Evolutionary conservation across 208 protist species (phyloP).

Genomic region (Entamoeba moshkovskii): DNA sequence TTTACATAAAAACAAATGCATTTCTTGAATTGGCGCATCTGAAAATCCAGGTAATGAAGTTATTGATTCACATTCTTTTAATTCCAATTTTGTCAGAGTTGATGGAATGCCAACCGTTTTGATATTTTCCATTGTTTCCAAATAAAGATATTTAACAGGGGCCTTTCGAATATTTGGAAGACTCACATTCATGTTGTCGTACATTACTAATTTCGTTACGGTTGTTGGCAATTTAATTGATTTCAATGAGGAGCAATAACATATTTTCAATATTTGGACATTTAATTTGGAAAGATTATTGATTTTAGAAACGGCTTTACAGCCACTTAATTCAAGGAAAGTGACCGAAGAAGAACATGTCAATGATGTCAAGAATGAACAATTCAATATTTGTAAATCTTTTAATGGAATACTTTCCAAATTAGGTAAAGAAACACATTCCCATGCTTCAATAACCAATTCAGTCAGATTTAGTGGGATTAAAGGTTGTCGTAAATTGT

Average conservation of each 20-base stretch:
- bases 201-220: background rate
- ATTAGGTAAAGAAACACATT: background rate
- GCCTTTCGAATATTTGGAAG: background rate
- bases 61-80: background rate
- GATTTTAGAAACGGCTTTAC: background rate
- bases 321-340: background rate
- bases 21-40: background rate
- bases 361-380: background rate
- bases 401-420: background rate
- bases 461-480: background rate
- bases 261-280: background rate
- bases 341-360: background rate
- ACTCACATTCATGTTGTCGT: background rate
- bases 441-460: background rate
- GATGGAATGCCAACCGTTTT: background rate
- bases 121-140: background rate
- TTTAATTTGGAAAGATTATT: background rate
- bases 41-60: background rate
- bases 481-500: background rate
- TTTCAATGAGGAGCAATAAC: background rate
- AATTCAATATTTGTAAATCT: background rate
- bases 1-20: background rate
- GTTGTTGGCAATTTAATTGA: background rate
- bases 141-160: background rate
- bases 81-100: background rate